A percentile compares a stretch with the other conserved stretches of the same genome.
phyloP scores from a whole-genome alignment of 106 monocot genomes.

The Amphibolis antarctica region DNA sequence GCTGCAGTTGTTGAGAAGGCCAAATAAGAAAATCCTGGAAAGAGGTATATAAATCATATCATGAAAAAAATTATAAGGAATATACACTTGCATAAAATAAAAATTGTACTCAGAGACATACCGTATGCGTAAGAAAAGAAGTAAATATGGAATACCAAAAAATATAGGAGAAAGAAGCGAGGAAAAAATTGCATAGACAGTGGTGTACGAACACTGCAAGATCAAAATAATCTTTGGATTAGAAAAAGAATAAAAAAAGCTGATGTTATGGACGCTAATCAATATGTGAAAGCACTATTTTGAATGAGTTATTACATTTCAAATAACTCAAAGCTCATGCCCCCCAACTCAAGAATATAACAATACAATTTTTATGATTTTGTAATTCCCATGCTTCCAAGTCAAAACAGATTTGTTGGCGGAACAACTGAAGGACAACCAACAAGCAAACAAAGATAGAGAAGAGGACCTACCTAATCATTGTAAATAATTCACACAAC shows the following conservation, averaged over 20 bases:
- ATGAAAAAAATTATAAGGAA: background rate
- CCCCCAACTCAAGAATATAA: no score
- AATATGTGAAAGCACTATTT: no score
- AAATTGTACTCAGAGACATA: slow-evolving; percentile 12
- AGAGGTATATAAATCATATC: background rate
- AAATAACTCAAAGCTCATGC: no score
- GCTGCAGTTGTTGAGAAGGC: slow-evolving; percentile 92
- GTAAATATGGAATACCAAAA: slow-evolving; percentile 91
- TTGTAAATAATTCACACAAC: slow-evolving; percentile 95
- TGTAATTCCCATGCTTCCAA: no score
- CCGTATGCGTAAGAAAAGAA: slow-evolving; percentile 97
- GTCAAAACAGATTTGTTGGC: no score
- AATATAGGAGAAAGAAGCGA: slow-evolving; percentile 95
- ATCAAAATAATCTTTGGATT: slow-evolving; percentile 1
- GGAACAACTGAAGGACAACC: no score
- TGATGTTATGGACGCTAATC: no score
- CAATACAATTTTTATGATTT: no score
- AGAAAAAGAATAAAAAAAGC: background rate
- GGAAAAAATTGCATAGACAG: slow-evolving; percentile 99
- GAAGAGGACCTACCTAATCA: slow-evolving; percentile 63
- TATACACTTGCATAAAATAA: background rate
- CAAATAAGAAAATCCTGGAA: slow-evolving; percentile 85
- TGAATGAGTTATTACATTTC: no score
- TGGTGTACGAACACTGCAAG: slow-evolving; percentile 90
- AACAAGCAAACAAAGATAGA: no score